Base-by-base conservation (phyloP, 345 rosid species). In the Litchi chinensis region DNA sequence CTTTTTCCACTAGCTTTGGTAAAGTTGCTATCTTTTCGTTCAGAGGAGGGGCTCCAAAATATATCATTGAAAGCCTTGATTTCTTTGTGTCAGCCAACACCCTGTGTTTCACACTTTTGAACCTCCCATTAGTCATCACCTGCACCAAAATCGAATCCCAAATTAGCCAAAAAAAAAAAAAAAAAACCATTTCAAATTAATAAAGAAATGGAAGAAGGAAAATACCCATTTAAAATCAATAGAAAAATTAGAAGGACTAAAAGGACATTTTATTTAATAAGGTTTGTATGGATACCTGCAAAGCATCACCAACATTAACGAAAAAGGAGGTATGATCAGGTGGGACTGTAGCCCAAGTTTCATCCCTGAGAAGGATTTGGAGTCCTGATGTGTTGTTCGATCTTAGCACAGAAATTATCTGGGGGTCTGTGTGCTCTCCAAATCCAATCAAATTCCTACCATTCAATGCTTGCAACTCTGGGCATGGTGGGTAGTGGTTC, bases 61-160 rank as follows among this genome's bases (percentile, higher is more conserved):
- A 95, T 63, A 95, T 89, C 98, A 95, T 95, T 1, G 99, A 95
- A 16, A 95, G 39, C 22, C 99, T 93, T 13, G 98, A 83, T 77
- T 83, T 88, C 46, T 22, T 81, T 40, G 86, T 85, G 54, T 83
- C 96, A 19, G 94, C 83, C 82, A 95, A 46, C 7, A 95, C 99
- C 32, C 99, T 89, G 26, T 95, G 99, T 83, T 85, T 93, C 81
- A 95, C 98, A 78, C 99, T 95, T 71, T 67, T 90, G 72, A 95
- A 87, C 84, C 93, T 89, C 73, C 99, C 96, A 67, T 95, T 95
- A 4, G 98, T 92, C 93, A 95, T 79, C 12, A 93, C 99, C 99
- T 95, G 88, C 77, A 81, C 28, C 56, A 82, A 70, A 70, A 73
- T 32, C 11, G 32, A 56, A n/a, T 12, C 56, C 37, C 74, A 65